These are phyloP conservation scores for Davidsoniella virescens DNA, from an alignment of 2,329 filamentous ascomycete species.

Conservation along the genomic window DNA sequence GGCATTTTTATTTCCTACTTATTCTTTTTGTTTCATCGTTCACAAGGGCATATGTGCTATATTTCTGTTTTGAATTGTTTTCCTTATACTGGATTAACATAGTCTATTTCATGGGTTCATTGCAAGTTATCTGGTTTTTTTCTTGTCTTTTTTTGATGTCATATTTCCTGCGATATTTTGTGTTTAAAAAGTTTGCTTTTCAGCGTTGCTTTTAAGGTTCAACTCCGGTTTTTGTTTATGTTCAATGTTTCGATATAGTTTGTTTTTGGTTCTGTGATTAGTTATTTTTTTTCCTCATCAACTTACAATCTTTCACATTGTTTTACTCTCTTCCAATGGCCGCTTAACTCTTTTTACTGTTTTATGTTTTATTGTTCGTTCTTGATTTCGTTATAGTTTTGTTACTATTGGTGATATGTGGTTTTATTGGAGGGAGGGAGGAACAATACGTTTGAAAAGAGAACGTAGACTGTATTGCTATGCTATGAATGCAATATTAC, in stretches of 20 bases:
- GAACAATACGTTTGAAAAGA: too few relatives aligned
- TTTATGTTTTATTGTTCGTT: too few relatives aligned
- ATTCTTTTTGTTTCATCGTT: neutral
- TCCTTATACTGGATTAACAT: neutral
- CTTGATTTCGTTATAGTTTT: too few relatives aligned
- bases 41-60: neutral
- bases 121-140: constrained; percentile 5
- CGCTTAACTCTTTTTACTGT: too few relatives aligned
- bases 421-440: too few relatives aligned
- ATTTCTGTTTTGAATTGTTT: constrained; percentile 4
- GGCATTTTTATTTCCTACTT: neutral
- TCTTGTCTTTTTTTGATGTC: constrained; percentile 3
- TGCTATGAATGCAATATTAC: neutral
- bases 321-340: too few relatives aligned
- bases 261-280: constrained; percentile 1
- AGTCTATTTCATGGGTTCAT: neutral
- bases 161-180: constrained; percentile 2
- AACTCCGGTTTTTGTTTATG: constrained; percentile 5
- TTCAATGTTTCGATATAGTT: neutral
- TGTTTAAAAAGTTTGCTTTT: constrained; percentile 13
- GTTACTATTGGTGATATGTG: too few relatives aligned
- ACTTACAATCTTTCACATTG: neutral
- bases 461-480: neutral
- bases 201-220: constrained; percentile 6
- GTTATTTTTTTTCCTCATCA: neutral